These are phyloP conservation scores for Ogataea nitratoaversa DNA, from an alignment of 805 yeast species.

Conservation along the genomic window DNA sequence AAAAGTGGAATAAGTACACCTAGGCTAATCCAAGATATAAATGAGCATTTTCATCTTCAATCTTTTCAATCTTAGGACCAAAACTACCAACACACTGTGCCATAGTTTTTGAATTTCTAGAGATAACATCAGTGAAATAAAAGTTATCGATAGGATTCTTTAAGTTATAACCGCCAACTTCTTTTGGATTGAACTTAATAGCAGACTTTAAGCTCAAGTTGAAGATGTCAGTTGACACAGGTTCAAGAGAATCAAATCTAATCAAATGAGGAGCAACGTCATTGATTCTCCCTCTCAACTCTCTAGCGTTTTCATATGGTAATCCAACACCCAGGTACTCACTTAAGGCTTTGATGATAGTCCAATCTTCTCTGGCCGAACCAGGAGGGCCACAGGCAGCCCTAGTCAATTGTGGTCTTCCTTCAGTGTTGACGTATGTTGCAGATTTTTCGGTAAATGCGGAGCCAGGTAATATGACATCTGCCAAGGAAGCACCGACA, in stretches of 20 bases:
- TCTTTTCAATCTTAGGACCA: constrained; percentile 62
- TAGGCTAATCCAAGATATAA: constrained; percentile 30
- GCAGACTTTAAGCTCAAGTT: constrained; percentile 50
- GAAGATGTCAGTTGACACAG: constrained; percentile 54
- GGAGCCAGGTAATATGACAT: constrained; percentile 80
- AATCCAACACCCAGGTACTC: constrained; percentile 68
- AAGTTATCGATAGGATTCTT: constrained; percentile 75
- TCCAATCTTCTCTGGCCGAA: constrained; percentile 90
- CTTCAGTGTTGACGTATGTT: constrained; percentile 86
- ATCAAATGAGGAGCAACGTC: constrained; percentile 80
- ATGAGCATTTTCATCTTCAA: constrained; percentile 42
- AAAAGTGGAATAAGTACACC: not conserved
- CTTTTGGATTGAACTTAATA: constrained; percentile 24
- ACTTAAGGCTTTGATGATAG: constrained; percentile 74
- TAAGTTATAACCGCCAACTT: constrained; percentile 41
- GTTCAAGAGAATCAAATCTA: constrained; percentile 71
- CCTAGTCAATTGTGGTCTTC: constrained; percentile 78
- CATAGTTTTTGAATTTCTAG: constrained; percentile 87
- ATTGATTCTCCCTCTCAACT: constrained; percentile 63
- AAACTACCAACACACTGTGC: constrained; percentile 76
- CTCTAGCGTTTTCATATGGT: constrained; percentile 71
- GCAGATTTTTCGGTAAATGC: constrained; percentile 87
- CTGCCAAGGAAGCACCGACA: constrained; percentile 82
- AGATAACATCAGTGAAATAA: constrained; percentile 83
- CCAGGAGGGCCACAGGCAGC: constrained; percentile 90